These are phyloP conservation scores for Cercophora newfieldiana DNA, from an alignment of 495 filamentous ascomycete species.

Conservation along the genomic window DNA sequence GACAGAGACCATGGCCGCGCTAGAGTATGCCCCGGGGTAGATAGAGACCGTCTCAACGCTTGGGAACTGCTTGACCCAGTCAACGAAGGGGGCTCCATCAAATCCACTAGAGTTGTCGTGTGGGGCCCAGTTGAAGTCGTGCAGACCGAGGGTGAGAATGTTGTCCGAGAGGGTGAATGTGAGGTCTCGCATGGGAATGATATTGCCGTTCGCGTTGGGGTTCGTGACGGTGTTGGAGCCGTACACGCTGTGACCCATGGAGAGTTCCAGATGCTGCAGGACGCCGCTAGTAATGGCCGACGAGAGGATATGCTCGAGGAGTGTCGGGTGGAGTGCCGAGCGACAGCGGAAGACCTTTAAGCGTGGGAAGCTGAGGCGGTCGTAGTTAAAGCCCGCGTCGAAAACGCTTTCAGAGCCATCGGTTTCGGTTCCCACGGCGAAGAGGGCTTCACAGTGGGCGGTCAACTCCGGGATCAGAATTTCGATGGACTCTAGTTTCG, in stretches of 20 bases:
- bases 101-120: slow-evolving; percentile 12
- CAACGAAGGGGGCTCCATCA: slow-evolving; percentile 28
- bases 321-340: background rate
- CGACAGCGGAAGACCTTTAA: slow-evolving; percentile 29
- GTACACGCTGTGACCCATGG: background rate
- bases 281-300: slow-evolving; percentile 13
- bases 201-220: background rate
- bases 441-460: background rate
- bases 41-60: slow-evolving; percentile 25
- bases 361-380: background rate
- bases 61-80: slow-evolving; percentile 27
- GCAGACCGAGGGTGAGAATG: slow-evolving; percentile 27
- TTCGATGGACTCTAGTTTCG: background rate
- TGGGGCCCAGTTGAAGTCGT: slow-evolving; percentile 29
- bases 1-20: slow-evolving; percentile 16
- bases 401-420: slow-evolving; percentile 7
- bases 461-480: background rate
- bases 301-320: slow-evolving; percentile 14
- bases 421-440: background rate
- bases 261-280: slow-evolving; percentile 27
- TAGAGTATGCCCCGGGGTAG: slow-evolving; percentile 18
- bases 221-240: background rate
- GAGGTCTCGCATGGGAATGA: slow-evolving; percentile 16
- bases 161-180: slow-evolving; percentile 15
- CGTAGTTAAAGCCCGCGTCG: background rate